Base-by-base conservation (phyloP, 116 monocot species). In the Cymodocea nodosa region DNA sequence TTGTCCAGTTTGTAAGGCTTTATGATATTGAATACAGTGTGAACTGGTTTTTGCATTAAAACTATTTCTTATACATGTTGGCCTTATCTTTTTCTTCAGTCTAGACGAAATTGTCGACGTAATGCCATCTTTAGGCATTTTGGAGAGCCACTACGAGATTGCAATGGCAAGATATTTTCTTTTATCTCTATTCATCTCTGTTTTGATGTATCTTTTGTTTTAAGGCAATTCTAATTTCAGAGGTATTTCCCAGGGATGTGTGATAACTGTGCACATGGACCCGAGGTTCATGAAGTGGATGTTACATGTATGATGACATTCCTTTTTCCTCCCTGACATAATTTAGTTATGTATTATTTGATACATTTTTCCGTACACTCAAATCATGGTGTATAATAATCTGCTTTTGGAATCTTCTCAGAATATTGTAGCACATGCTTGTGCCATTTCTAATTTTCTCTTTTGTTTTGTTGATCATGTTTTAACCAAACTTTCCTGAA, bases 91-190 rank as follows among this genome's bases (percentile, higher is more conserved):
- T 63, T 15, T 73, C 6, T 51, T 56, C 75, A 97, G 97, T 91
- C 85, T 59, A 97, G 73, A 71, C 82, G 66, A 75, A 80, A 49
- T 19, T 97, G 97, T 50, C 77, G 97, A 3, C 72, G 91, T 64
- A 67, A 71, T 80, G 91, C 97, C 62, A 82, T 97, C 79, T 97
- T 97, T 78, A 78, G 37, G 70, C 97, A 97, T 79, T 97, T 97
- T 88, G 84, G 85, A 36, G 91, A 97, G 71, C 75, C 76, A 24
- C 15, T 75, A 55, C 87, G 86, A 57, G 88, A 91, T 36, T 97
- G 97, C 72, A 88, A 91, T 80, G 91, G 97, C 91, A 80, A 15
- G 19, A 23, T 15, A 36, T 56, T 44, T 64, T 20, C 59, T 34
- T 4, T 35, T 52, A 22, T 40, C 5, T 57, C 18, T 24, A 23